These are phyloP conservation scores for Atalantia buxifolia DNA, from an alignment of 345 rosid genomes.

Conservation along the genomic window DNA sequence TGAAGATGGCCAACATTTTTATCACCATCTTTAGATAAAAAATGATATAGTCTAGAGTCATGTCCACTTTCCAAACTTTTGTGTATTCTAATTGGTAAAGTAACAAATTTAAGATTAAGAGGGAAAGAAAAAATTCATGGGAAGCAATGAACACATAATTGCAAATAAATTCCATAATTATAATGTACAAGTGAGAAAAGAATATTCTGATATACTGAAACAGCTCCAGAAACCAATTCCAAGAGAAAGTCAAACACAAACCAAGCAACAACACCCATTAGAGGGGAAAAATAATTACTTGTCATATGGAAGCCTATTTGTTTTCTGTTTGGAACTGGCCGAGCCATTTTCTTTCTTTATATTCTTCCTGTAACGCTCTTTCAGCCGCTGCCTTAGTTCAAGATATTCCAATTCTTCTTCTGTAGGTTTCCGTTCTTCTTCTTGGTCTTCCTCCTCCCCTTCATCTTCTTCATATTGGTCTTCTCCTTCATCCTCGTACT, in stretches of 20 bases:
- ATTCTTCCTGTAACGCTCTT: slow-evolving; percentile 56
- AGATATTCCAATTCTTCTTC: slow-evolving; percentile 58
- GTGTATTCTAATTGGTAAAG: not conserved
- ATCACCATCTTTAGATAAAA: not conserved
- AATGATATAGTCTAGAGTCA: not conserved
- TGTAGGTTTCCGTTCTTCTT: slow-evolving; percentile 43
- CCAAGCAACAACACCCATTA: not conserved
- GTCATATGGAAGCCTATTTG: slow-evolving; percentile 47
- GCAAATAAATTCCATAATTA: not conserved
- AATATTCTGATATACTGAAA: not conserved
- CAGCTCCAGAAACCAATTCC: not conserved
- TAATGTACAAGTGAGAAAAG: not conserved
- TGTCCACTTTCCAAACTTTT: not conserved
- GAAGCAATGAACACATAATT: not conserved
- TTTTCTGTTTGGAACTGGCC: slow-evolving; percentile 37
- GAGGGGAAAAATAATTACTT: slow-evolving; percentile 41
- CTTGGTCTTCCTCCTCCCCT: slow-evolving; percentile 33
- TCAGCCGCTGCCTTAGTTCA: slow-evolving; percentile 56
- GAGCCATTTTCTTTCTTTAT: slow-evolving; percentile 43
- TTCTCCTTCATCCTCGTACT: slow-evolving; percentile 47
- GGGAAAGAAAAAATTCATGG: not conserved
- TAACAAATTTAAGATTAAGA: not conserved
- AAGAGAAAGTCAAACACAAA: not conserved
- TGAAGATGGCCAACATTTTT: not conserved
- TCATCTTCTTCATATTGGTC: slow-evolving; percentile 31